These are phyloP conservation scores for Cordyceps cateniannulata DNA, from an alignment of 2,329 filamentous ascomycete genomes.

Conservation along the genomic window DNA sequence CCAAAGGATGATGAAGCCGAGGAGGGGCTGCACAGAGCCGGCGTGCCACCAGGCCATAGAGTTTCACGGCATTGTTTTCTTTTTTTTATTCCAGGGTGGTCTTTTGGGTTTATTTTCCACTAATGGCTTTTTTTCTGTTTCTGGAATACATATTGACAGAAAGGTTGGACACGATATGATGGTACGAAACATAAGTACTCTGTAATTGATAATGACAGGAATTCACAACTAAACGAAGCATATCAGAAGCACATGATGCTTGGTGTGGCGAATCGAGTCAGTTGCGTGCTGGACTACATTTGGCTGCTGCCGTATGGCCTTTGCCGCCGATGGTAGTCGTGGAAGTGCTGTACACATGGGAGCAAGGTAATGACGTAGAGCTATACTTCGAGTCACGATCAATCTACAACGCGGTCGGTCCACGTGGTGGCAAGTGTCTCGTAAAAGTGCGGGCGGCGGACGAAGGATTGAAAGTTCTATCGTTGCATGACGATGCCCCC, in stretches of 20 bases:
- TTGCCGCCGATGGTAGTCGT: no score
- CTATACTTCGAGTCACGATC: not conserved
- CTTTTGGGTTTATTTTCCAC: not conserved
- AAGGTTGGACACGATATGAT: conserved; percentile 1
- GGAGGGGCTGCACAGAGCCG: not conserved
- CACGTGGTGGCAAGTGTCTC: not conserved
- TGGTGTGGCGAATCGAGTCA: not conserved
- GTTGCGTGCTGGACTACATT: no score
- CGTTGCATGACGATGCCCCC: not conserved
- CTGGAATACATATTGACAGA: not conserved
- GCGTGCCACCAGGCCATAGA: not conserved
- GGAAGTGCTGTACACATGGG: no score
- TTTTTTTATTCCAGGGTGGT: not conserved
- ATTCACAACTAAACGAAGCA: not conserved
- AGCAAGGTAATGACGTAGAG: not conserved
- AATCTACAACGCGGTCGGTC: not conserved
- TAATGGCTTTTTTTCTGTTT: not conserved
- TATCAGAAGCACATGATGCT: not conserved
- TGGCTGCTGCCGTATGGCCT: no score
- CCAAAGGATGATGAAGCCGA: not conserved
- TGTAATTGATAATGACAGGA: conserved; percentile 12
- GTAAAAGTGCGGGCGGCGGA: not conserved
- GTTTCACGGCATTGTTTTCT: not conserved
- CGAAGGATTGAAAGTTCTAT: not conserved
- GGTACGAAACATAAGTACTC: conserved; percentile 7